Evolutionary conservation across 116 monocot genomes (phyloP).

Genomic region (Trichopus zeylanicus): DNA sequence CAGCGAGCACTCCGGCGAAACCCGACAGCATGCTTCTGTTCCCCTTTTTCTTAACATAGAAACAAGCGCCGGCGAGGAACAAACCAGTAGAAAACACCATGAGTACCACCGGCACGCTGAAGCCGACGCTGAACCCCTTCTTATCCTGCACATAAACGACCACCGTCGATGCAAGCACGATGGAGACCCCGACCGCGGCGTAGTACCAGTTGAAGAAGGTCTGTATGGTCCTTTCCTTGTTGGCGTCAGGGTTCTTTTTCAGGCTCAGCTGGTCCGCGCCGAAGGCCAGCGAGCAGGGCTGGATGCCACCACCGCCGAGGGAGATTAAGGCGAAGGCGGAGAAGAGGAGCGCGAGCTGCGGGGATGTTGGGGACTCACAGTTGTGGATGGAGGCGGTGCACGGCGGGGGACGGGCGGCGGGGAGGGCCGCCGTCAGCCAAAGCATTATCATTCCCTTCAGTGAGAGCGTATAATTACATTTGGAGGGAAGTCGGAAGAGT

Average conservation of each 20-base stretch:
- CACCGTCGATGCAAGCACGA: conserved; percentile 26
- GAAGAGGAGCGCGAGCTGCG: conserved; percentile 20
- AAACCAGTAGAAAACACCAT: conserved; percentile 18
- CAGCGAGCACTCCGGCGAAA: conserved; percentile 18
- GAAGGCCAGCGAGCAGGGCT: conserved; percentile 32
- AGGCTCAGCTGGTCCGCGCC: conserved; percentile 34
- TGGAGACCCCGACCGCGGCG: conserved; percentile 16
- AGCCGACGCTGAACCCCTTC: conserved; percentile 25
- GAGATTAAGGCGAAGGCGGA: conserved; percentile 21
- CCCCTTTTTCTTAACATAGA: conserved; percentile 13
- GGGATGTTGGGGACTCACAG: conserved; percentile 8
- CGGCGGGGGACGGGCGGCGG: background rate
- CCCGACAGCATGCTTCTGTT: conserved; percentile 18
- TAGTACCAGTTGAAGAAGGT: conserved; percentile 50
- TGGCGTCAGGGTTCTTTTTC: conserved; percentile 1
- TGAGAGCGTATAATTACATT: too few species aligned
- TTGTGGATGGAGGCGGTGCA: background rate
- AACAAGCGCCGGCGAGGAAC: conserved; percentile 24
- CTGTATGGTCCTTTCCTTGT: conserved; percentile 20
- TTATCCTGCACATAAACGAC: conserved; percentile 38
- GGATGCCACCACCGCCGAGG: conserved; percentile 21
- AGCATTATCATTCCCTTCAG: conserved; percentile 33
- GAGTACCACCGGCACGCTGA: conserved; percentile 26
- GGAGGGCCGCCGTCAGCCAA: conserved; percentile 25
- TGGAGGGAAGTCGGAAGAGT: too few species aligned